Conservation (phyloP, 2,329 filamentous ascomycete genomes). For the Aquanectria penicillioides region DNA sequence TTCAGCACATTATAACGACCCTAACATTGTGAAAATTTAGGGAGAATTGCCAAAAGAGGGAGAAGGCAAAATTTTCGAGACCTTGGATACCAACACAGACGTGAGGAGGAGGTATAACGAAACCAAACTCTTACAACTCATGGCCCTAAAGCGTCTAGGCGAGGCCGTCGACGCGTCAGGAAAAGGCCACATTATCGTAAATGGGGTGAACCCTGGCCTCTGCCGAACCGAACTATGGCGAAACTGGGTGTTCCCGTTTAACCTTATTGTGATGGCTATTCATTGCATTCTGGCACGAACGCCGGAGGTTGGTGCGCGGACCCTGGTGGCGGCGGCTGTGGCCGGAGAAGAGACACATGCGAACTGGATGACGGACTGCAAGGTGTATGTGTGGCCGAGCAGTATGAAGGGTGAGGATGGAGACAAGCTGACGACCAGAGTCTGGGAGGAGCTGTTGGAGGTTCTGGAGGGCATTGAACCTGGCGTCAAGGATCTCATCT, state of each 20-base stretch:
- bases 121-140: conserved; percentile 46
- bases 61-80: conserved; percentile 45
- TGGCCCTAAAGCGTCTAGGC: conserved; percentile 47
- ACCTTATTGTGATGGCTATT: conserved; percentile 26
- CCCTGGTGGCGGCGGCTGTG: conserved; percentile 50
- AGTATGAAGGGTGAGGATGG: conserved; percentile 49
- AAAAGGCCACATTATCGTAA: conserved; percentile 50
- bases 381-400: conserved; percentile 34
- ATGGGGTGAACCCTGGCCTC: conserved; percentile 52
- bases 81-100: conserved; percentile 40
- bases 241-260: conserved; percentile 42
- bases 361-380: conserved; percentile 50
- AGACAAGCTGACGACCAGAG: conserved; percentile 44
- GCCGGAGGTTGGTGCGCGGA: conserved; percentile 52
- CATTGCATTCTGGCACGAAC: conserved; percentile 46
- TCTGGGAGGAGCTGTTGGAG: conserved; percentile 55
- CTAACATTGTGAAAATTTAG: conserved; percentile 34
- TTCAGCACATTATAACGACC: too few relatives aligned
- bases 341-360: conserved; percentile 53
- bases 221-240: conserved; percentile 54
- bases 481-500: conserved; percentile 48
- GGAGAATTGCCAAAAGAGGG: conserved; percentile 47
- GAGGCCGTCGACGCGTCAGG: conserved; percentile 41
- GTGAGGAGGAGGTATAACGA: conserved; percentile 40
- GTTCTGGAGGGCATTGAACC: conserved; percentile 55